phyloP scores from a whole-genome alignment of 2,329 filamentous ascomycete species.

The Tricladium varicosporioides region DNA sequence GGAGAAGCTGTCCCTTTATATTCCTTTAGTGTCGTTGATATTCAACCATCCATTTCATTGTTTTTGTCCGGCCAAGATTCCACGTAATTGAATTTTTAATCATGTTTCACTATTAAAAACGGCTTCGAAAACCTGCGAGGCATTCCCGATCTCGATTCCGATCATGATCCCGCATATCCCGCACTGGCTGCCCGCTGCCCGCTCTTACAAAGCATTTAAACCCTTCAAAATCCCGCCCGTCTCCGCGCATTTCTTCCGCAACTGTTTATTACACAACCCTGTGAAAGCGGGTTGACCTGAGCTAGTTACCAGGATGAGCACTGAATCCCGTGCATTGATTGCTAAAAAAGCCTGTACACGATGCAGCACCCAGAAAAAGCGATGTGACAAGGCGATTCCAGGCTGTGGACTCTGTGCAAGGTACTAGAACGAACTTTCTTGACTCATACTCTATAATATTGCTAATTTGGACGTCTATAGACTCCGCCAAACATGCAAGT shows the following conservation, averaged over 20 bases:
- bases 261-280: not conserved
- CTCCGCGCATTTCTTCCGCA: constrained; percentile 11
- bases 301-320: constrained; percentile 13
- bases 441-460: constrained; percentile 3
- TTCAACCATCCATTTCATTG: constrained; percentile 2
- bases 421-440: constrained; percentile 10
- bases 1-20: constrained; percentile 11
- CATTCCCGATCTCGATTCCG: constrained; percentile 15
- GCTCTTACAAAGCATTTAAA: constrained; percentile 13
- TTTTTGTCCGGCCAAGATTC: not conserved
- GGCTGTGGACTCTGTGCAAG: constrained; percentile 20
- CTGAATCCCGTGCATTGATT: not conserved
- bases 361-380: constrained; percentile 23
- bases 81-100: constrained; percentile 3
- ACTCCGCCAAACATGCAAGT: constrained; percentile 17
- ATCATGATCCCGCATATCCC: constrained; percentile 17
- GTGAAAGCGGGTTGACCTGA: not conserved
- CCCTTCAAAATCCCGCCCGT: constrained; percentile 13
- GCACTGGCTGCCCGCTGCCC: constrained; percentile 6
- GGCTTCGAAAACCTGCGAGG: constrained; percentile 12
- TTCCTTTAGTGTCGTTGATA: constrained; percentile 2
- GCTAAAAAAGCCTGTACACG: constrained; percentile 21
- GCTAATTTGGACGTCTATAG: constrained; percentile 15
- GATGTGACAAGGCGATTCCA: constrained; percentile 22
- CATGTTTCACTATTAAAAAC: not conserved